phyloP scores from a whole-genome alignment of 108 stramenopile species.

The Aureococcus anophagefferens region DNA sequence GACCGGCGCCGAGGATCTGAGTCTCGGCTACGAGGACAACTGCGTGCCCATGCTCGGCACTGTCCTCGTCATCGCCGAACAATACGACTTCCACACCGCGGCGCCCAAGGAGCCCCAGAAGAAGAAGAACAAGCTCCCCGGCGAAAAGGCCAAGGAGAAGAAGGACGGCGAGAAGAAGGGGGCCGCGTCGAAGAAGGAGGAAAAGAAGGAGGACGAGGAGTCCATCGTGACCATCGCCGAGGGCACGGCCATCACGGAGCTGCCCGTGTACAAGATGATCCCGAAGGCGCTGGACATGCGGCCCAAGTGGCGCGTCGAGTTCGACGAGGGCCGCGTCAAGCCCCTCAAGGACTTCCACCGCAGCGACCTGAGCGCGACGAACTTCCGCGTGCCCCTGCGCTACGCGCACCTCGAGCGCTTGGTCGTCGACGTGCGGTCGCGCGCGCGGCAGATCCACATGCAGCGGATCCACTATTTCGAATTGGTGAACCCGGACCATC shows the following conservation, averaged over 20 bases:
- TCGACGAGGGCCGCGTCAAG: constrained; percentile 6
- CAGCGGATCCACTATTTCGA: constrained; percentile 43
- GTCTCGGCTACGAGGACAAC: too few species aligned
- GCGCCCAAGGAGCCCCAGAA: neutral
- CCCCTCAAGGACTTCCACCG: constrained; percentile 2
- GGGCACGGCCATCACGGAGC: neutral
- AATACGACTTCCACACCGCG: neutral
- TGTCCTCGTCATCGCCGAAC: neutral
- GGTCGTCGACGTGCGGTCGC: neutral
- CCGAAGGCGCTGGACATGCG: constrained; percentile 5
- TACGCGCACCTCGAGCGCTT: neutral
- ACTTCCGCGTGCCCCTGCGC: neutral
- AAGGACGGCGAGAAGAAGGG: constrained; percentile 1
- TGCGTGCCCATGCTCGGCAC: too few species aligned
- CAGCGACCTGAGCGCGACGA: neutral
- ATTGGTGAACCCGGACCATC: constrained; percentile 22
- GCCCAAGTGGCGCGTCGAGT: constrained; percentile 5
- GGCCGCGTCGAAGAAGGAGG: too few species aligned
- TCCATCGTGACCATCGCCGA: too few species aligned
- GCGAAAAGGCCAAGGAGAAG: neutral
- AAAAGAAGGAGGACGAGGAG: too few species aligned
- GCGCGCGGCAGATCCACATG: constrained; percentile 14
- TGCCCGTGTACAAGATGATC: constrained; percentile 8
- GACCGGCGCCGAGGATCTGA: too few species aligned
- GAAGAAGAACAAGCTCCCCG: neutral